Percentiles rank a stretch among this genome's conserved stretches.
These are phyloP conservation scores for Curvularia sp. DNA, from an alignment of 2,329 filamentous ascomycete genomes.

Conservation along the genomic window DNA sequence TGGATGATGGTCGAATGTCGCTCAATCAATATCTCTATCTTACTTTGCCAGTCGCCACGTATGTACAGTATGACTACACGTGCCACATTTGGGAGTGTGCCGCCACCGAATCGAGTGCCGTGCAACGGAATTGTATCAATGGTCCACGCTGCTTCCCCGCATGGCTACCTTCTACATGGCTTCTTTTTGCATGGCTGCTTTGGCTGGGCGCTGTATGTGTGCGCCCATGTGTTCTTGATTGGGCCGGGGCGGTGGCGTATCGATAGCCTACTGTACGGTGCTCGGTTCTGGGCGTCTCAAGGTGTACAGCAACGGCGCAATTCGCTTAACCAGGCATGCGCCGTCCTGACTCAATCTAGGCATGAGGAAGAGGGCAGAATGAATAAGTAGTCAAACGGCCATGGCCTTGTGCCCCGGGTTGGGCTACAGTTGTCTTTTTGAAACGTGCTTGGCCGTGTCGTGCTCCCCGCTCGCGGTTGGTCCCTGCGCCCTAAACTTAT, in stretches of 20 bases:
- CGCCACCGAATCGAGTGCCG: background rate
- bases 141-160: conserved; percentile 15
- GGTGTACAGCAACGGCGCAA: conserved; percentile 1
- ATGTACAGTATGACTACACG: conserved; percentile 1
- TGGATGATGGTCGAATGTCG: conserved; percentile 29
- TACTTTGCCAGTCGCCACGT: conserved; percentile 10
- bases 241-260: background rate
- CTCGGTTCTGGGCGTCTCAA: background rate
- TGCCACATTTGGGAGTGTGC: conserved; percentile 2
- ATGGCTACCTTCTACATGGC: conserved; percentile 11
- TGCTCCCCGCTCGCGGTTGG: conserved; percentile 17
- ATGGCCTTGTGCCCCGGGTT: background rate
- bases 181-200: background rate
- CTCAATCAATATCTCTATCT: conserved; percentile 16
- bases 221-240: background rate
- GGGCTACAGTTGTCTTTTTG: conserved; percentile 4
- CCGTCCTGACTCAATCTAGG: background rate
- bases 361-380: background rate
- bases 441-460: conserved; percentile 10
- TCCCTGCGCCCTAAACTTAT: conserved; percentile 25
- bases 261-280: conserved; percentile 1
- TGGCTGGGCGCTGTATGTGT: background rate
- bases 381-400: background rate
- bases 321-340: background rate
- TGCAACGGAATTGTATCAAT: conserved; percentile 7